Percentiles rank a stretch among this genome's conserved stretches.
phyloP scores from a whole-genome alignment of 768 basidiomycete genomes.

The Pleurotus sapidus region DNA sequence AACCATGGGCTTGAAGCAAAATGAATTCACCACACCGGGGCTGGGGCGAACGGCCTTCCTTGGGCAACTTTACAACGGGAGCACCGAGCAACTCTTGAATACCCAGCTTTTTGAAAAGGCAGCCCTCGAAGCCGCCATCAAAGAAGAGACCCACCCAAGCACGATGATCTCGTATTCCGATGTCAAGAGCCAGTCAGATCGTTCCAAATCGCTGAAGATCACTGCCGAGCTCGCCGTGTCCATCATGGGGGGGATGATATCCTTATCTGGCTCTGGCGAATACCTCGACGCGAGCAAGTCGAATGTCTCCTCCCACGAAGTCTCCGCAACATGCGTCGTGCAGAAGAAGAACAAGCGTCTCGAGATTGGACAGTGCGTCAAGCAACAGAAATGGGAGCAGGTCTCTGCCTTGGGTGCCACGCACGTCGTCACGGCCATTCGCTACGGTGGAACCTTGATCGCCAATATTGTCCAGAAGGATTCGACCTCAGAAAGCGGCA shows the following conservation, averaged over 20 bases:
- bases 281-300: constrained; percentile 6
- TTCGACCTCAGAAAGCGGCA: constrained; percentile 9
- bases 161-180: constrained; percentile 3
- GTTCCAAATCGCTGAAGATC: constrained; percentile 4
- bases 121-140: background rate
- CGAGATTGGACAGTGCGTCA: background rate
- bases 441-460: constrained; percentile 13
- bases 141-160: background rate
- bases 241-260: constrained; percentile 7
- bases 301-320: constrained; percentile 2
- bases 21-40: background rate
- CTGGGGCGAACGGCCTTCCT: constrained; percentile 1
- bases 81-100: constrained; percentile 5
- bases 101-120: constrained; percentile 3
- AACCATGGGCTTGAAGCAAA: background rate
- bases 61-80: constrained; percentile 4
- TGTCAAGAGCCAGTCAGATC: constrained; percentile 5
- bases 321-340: constrained; percentile 1
- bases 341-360: constrained; percentile 3
- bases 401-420: constrained; percentile 10
- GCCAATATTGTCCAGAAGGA: constrained; percentile 11
- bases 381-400: background rate
- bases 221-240: constrained; percentile 1
- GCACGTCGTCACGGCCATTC: constrained; percentile 15
- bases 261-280: constrained; percentile 4